Conservation (phyloP, 225 moss, liverwort and hornwort species). For the Sphagnum tenellum region DNA sequence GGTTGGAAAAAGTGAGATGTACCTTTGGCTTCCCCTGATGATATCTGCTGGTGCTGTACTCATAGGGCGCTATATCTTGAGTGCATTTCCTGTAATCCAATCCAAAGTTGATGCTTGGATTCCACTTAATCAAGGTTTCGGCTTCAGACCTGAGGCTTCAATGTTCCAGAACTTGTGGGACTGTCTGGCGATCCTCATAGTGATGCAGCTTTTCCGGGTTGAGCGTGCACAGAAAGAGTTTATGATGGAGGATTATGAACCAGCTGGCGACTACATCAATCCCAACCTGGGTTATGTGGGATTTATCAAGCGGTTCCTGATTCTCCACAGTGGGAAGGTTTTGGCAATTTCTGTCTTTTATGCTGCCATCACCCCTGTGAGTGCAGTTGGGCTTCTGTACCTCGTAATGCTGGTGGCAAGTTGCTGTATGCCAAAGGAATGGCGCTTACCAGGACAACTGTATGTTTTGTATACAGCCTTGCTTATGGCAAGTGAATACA, state of each 20-base stretch:
- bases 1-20: slow-evolving; percentile 16
- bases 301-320: slow-evolving; percentile 25
- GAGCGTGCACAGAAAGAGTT: slow-evolving; percentile 22
- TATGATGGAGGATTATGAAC: slow-evolving; percentile 13
- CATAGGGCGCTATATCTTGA: slow-evolving; percentile 28
- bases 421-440: slow-evolving; percentile 24
- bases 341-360: slow-evolving; percentile 23
- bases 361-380: slow-evolving; percentile 24
- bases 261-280: slow-evolving; percentile 26
- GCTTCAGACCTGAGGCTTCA: slow-evolving; percentile 14
- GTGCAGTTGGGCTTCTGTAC: slow-evolving; percentile 22
- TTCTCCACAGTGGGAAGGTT: slow-evolving; percentile 30
- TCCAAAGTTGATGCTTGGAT: slow-evolving; percentile 8
- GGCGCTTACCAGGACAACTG: slow-evolving; percentile 22
- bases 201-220: slow-evolving; percentile 28
- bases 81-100: slow-evolving; percentile 24
- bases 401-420: slow-evolving; percentile 27
- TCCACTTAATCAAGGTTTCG: slow-evolving; percentile 16
- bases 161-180: slow-evolving; percentile 30
- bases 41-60: slow-evolving; percentile 23
- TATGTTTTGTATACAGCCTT: slow-evolving; percentile 23
- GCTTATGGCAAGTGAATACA: slow-evolving; percentile 20
- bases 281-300: slow-evolving; percentile 18
- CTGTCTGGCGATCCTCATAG: slow-evolving; percentile 22
- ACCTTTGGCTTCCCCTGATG: slow-evolving; percentile 30